Conservation (phyloP, 495 filamentous ascomycete genomes). For the Penicillium arizonense region DNA sequence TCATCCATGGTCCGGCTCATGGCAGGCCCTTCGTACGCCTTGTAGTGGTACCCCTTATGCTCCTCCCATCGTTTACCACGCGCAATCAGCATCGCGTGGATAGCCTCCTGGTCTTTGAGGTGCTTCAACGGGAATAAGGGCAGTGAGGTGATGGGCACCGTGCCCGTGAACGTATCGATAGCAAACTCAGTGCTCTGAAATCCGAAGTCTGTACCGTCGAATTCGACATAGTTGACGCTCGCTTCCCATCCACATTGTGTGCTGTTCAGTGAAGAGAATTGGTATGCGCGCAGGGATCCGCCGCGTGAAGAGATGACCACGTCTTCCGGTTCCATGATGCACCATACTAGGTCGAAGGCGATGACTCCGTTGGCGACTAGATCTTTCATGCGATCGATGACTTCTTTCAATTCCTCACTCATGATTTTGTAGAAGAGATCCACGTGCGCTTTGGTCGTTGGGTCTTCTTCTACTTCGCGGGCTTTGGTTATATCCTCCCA, state of each 20-base stretch:
- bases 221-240: conserved; percentile 52
- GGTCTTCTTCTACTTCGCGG: conserved; percentile 45
- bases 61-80: conserved; percentile 50
- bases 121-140: conserved; percentile 55
- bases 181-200: conserved; percentile 35
- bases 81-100: conserved; percentile 33
- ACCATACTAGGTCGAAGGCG: conserved; percentile 58
- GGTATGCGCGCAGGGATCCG: conserved; percentile 37
- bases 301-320: conserved; percentile 36
- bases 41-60: conserved; percentile 62
- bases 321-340: conserved; percentile 50
- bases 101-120: conserved; percentile 39
- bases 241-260: conserved; percentile 23
- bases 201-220: conserved; percentile 59
- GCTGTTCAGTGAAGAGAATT: conserved; percentile 14
- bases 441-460: conserved; percentile 53
- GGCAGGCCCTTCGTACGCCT: conserved; percentile 54
- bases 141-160: conserved; percentile 53
- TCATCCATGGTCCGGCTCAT: conserved; percentile 16
- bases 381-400: conserved; percentile 56
- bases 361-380: conserved; percentile 57
- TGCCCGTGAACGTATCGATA: conserved; percentile 55
- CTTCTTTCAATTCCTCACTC: conserved; percentile 56
- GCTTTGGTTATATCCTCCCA: conserved; percentile 56
- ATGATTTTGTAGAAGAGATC: conserved; percentile 55